phyloP scores from a whole-genome alignment of 2,329 filamentous ascomycete species.

The Lithohypha guttulata region DNA sequence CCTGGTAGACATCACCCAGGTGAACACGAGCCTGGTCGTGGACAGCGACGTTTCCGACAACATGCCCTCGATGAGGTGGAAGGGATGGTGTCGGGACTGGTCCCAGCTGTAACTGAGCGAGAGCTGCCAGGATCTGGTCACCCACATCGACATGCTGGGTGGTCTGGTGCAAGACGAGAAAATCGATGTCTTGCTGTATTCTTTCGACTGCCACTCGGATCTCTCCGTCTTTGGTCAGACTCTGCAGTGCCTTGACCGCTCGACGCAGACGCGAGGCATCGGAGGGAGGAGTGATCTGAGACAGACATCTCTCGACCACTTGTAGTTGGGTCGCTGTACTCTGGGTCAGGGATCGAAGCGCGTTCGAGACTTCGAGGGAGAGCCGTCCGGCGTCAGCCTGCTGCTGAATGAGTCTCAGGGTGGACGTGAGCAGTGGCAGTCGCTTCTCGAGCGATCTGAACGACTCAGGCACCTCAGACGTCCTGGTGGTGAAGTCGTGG shows the following conservation, averaged over 20 bases:
- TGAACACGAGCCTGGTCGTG: background rate
- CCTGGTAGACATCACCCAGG: background rate
- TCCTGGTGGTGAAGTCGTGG: slow-evolving; percentile 2
- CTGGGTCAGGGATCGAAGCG: background rate
- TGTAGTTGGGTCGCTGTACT: slow-evolving; percentile 2
- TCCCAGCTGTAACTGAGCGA: background rate
- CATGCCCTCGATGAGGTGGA: background rate
- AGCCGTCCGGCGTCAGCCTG: slow-evolving; percentile 1
- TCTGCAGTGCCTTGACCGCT: slow-evolving; percentile 5
- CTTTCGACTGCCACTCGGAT: background rate
- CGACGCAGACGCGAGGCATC: slow-evolving; percentile 1
- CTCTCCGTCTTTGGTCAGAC: slow-evolving; percentile 6
- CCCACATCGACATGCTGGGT: slow-evolving; percentile 3
- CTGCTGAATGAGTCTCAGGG: slow-evolving; percentile 1
- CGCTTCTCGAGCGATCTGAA: slow-evolving; percentile 1
- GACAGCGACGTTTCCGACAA: background rate
- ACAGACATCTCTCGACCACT: background rate
- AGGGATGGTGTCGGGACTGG: background rate
- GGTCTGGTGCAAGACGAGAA: slow-evolving; percentile 5
- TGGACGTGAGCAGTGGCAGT: slow-evolving; percentile 7
- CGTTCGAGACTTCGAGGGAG: background rate
- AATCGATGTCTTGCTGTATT: slow-evolving; percentile 2
- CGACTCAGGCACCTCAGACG: slow-evolving; percentile 3
- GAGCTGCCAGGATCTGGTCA: slow-evolving; percentile 1
- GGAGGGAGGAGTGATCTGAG: background rate